phyloP scores from a whole-genome alignment of 345 rosid genomes.

The Nephelium lappaceum region DNA sequence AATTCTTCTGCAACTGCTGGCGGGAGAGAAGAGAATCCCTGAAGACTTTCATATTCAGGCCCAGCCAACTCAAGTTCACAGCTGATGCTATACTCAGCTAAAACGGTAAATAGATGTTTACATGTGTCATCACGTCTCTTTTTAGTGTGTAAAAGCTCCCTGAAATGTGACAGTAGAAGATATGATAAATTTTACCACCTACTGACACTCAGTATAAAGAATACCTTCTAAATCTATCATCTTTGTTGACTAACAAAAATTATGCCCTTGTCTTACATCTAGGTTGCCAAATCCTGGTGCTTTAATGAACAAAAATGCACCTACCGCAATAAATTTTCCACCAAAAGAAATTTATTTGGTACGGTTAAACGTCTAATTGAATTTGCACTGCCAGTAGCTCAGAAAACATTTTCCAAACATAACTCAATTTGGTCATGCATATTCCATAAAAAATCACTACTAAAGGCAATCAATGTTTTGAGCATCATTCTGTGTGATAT shows the following conservation, averaged over 20 bases:
- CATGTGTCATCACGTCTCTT: slow-evolving; percentile 53
- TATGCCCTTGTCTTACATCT: not conserved
- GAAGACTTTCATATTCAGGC: slow-evolving; percentile 49
- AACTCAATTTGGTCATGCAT: not conserved
- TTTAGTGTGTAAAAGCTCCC: slow-evolving; percentile 67
- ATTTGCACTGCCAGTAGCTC: not conserved
- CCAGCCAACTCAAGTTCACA: slow-evolving; percentile 76
- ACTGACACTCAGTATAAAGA: not conserved
- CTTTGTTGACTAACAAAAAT: not conserved
- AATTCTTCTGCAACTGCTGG: slow-evolving; percentile 54
- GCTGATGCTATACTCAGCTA: slow-evolving; percentile 62
- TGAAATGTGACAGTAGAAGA: slow-evolving; percentile 16
- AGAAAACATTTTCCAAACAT: not conserved
- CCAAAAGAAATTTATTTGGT: not conserved
- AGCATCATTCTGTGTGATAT: not conserved
- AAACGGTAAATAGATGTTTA: slow-evolving; percentile 50
- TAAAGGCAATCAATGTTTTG: not conserved
- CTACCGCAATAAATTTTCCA: not conserved
- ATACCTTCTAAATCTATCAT: not conserved
- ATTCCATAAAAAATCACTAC: not conserved
- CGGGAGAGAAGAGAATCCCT: slow-evolving; percentile 55
- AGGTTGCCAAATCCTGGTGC: not conserved
- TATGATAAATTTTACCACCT: not conserved
- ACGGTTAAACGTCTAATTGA: not conserved
- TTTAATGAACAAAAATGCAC: not conserved